phyloP scores from a whole-genome alignment of 441 rosid species.

The Omphalea diandra region DNA sequence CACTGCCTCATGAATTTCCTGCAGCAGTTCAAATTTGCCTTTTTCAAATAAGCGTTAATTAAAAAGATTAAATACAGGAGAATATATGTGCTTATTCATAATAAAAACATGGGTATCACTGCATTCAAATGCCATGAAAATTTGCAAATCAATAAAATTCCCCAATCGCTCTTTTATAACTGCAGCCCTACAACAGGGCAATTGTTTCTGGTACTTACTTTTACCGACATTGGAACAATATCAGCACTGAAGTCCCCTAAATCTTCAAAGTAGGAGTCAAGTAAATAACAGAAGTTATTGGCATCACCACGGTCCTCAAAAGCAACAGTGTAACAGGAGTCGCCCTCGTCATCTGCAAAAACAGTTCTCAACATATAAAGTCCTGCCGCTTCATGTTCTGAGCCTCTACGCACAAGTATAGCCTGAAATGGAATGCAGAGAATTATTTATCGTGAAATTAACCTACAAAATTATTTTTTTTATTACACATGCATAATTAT shows the following conservation, averaged over 20 bases:
- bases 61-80: neutral
- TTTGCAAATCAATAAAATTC: too few relatives aligned
- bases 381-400: conserved; percentile 58
- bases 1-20: conserved; percentile 62
- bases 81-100: neutral
- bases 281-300: conserved; percentile 68
- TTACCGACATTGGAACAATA: conserved; percentile 55
- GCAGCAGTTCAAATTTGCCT: conserved; percentile 21
- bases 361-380: conserved; percentile 41
- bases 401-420: conserved; percentile 58
- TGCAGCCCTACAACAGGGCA: neutral
- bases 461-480: neutral
- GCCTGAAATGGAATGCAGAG: conserved; percentile 41
- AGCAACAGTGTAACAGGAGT: conserved; percentile 50
- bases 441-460: neutral
- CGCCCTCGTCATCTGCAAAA: conserved; percentile 31
- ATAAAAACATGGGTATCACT: too few relatives aligned
- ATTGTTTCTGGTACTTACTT: conserved; percentile 51
- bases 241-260: conserved; percentile 58
- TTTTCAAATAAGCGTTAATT: neutral
- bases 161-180: too few relatives aligned
- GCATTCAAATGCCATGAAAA: too few relatives aligned
- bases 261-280: conserved; percentile 65
- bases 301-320: conserved; percentile 85
- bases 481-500: neutral